Evolutionary conservation across 2,329 filamentous ascomycete species (phyloP), one percentile per base, ranked within the genome.

Genomic region (Claviceps digitariae): DNA sequence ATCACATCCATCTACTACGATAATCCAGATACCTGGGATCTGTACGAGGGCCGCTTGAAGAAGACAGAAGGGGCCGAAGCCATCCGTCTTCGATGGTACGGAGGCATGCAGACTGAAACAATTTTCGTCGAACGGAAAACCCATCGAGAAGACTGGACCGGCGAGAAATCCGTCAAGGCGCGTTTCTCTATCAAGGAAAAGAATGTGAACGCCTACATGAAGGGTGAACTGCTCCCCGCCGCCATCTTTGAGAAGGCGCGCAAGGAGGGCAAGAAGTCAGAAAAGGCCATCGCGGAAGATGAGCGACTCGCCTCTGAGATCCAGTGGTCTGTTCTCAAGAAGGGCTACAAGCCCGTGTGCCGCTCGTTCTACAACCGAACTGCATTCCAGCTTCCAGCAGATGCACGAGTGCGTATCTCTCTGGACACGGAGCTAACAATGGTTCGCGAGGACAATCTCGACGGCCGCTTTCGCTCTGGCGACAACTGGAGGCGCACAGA

Each of bases 1-100:
- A 98, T 98, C 63, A 95, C 93, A 0, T 98, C 93, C 48, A 96
- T 98, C 61, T 98, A 98, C 74, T 98, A 89, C 67, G 93, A 98
- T 67, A 98, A 97, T 67, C 82, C 90, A 0, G 82, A 95, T 4
- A 94, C 80, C 25, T 98, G 90, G 86, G 90, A 96, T 57, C 74
- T 98, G 51, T 98, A 98, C 68, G 82, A 89, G 66, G 93, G 93
- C 15, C 87, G 93, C 50, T 72, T 98, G 63, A 95, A 96, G 75
- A 98, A 98, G 78, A 95, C 90, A 0, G 93, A 98, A 68, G 93
- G 93, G 49, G 93, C 93, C 2, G 93, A 98, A 71, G 93, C 93
- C 6, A 95, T 97, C 60, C 89, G 93, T 64, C 76, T 98, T 56
- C 82, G 93, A 59, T 98, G 93, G 93, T 98, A 98, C 64, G 93